Conservation (phyloP, 1,284 basidiomycete genomes). For the Apiotrichum gamsii region DNA sequence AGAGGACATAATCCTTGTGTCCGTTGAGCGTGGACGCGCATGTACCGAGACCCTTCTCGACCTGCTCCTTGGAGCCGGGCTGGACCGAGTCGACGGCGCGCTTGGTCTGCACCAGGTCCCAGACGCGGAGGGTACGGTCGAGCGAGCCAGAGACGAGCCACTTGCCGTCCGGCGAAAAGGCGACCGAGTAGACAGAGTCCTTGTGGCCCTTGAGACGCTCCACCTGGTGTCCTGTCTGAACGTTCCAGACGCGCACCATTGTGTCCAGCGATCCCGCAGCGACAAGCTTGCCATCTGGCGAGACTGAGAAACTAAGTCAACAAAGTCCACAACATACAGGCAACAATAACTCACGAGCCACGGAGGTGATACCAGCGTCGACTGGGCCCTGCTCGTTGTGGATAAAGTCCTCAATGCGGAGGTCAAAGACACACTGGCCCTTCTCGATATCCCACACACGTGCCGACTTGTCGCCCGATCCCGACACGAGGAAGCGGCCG, state of each 20-base stretch:
- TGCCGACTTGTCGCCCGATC: conserved; percentile 83
- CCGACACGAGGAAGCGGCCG: conserved; percentile 76
- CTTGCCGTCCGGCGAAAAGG: conserved; percentile 77
- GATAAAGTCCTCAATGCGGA: conserved; percentile 50
- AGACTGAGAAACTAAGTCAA: conserved; percentile 62
- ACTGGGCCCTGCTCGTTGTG: conserved; percentile 52
- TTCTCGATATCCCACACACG: conserved; percentile 77
- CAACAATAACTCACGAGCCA: conserved; percentile 37
- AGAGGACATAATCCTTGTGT: conserved; percentile 59
- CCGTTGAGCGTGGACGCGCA: conserved; percentile 75
- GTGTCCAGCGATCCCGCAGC: conserved; percentile 80
- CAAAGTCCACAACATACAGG: background rate
- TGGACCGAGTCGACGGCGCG: conserved; percentile 30
- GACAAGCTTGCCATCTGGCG: conserved; percentile 70
- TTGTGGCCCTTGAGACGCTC: conserved; percentile 72
- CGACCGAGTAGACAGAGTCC: conserved; percentile 75
- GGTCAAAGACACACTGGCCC: conserved; percentile 52
- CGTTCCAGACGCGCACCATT: conserved; percentile 81
- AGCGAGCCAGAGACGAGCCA: conserved; percentile 71
- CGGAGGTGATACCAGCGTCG: conserved; percentile 67
- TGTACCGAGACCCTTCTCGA: conserved; percentile 50
- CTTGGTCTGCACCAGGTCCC: conserved; percentile 59
- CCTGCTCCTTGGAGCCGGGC: conserved; percentile 28
- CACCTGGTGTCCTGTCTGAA: conserved; percentile 61
- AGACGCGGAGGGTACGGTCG: conserved; percentile 80